Conservation (phyloP, 768 basidiomycete genomes). For the Kwoniella europaea region DNA sequence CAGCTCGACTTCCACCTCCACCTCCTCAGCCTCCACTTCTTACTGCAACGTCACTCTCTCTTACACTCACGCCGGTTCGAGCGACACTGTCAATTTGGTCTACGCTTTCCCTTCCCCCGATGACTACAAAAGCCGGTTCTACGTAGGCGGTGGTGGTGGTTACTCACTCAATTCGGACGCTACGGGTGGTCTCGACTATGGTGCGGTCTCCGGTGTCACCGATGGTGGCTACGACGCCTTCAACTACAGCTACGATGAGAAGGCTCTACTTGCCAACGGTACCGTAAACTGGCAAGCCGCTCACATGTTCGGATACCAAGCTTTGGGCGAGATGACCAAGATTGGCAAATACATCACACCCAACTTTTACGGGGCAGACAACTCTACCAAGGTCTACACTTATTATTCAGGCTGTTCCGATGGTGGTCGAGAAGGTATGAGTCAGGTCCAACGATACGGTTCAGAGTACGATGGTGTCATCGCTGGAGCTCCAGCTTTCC, state of each 20-base stretch:
- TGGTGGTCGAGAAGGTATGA: constrained; percentile 26
- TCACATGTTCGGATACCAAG: constrained; percentile 25
- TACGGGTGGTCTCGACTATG: constrained; percentile 19
- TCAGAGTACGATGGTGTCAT: constrained; percentile 25
- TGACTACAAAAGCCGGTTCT: constrained; percentile 14
- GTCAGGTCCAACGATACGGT: constrained; percentile 22
- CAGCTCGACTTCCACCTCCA: too few species aligned
- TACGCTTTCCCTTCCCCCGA: constrained; percentile 4
- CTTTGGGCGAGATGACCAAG: constrained; percentile 19
- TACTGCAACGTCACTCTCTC: constrained; percentile 16
- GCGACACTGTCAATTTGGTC: constrained; percentile 2
- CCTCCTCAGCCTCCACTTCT: too few species aligned
- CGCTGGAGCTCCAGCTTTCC: constrained; percentile 25
- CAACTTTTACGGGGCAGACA: constrained; percentile 16
- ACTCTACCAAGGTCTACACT: constrained; percentile 15
- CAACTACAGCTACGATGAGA: constrained; percentile 8
- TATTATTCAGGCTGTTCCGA: constrained; percentile 28
- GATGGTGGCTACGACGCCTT: constrained; percentile 20
- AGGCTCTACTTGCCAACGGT: constrained; percentile 17
- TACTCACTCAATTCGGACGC: constrained; percentile 5
- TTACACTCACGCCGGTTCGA: constrained; percentile 8
- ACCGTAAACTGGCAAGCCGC: constrained; percentile 11
- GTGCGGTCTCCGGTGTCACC: constrained; percentile 22
- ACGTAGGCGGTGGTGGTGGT: constrained; percentile 16
- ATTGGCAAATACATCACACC: constrained; percentile 23